phyloP scores from a whole-genome alignment of 805 yeast genomes.

The Kluyveromyces wickerhamii region DNA sequence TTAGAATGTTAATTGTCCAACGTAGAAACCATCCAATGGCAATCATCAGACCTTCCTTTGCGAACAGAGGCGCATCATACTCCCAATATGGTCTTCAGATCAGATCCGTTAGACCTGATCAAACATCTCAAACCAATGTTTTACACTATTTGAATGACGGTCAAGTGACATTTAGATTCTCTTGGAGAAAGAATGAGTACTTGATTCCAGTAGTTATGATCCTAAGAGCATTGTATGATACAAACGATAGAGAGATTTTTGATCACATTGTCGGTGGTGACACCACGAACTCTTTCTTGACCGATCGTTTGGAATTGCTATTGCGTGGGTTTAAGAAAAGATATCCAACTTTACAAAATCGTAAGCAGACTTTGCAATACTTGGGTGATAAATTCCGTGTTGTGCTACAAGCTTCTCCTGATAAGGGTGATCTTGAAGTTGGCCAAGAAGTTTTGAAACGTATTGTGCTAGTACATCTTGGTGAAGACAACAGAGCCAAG shows the following conservation, averaged over 20 bases:
- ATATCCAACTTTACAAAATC: slow-evolving; percentile 54
- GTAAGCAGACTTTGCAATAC: slow-evolving; percentile 85
- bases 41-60: slow-evolving; percentile 86
- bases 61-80: slow-evolving; percentile 88
- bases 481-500: slow-evolving; percentile 60
- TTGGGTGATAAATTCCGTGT: slow-evolving; percentile 94
- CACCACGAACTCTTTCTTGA: slow-evolving; percentile 78
- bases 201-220: slow-evolving; percentile 90
- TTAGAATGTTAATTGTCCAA: slow-evolving; percentile 96
- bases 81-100: slow-evolving; percentile 89
- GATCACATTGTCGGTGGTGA: slow-evolving; percentile 95
- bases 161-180: slow-evolving; percentile 90
- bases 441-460: slow-evolving; percentile 77
- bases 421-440: slow-evolving; percentile 80
- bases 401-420: slow-evolving; percentile 83
- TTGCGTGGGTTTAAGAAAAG: slow-evolving; percentile 82
- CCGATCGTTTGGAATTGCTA: slow-evolving; percentile 94
- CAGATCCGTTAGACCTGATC: slow-evolving; percentile 92
- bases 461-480: slow-evolving; percentile 84
- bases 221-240: slow-evolving; percentile 80
- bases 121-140: slow-evolving; percentile 96
- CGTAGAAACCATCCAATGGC: slow-evolving; percentile 99
- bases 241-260: slow-evolving; percentile 90
- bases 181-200: slow-evolving; percentile 96
- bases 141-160: slow-evolving; percentile 93